Evolutionary conservation across 139 green algal genomes (phyloP), one percentile per base, ranked within the genome.

Genomic region (Chlamydomonas eustigma): DNA sequence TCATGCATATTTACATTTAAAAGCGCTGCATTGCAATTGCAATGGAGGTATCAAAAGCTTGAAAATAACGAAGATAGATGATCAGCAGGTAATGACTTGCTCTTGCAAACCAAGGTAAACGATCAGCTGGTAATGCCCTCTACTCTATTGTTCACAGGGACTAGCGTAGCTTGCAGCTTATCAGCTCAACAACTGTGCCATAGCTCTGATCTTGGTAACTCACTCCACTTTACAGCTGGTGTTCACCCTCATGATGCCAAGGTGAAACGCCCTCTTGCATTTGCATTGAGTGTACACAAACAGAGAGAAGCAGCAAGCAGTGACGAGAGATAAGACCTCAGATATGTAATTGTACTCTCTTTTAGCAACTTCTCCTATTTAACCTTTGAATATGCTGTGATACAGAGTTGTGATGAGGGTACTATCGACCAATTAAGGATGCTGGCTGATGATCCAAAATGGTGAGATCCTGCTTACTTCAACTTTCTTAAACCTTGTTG

Each of bases 241-340:
- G 88, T 93, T 39, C 90, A 95, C 68, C 89, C 88, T 0, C 90
- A 95, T 80, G 84, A 89, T 30, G 90, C 90, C 4, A 95, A 93
- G 86, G 82, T 79, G 37, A 31, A 63, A 12, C 44, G 12, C 18
- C 18, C 12, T 28, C 44, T 58, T 58, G 12, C 44, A 12, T 58
- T 58, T 58, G 12, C 44, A 58, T 58, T 58, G 12, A 58, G 44
- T 58, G 44, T 18, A 58, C 44, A 12, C 44, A 58, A 18, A 12
- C 12, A 58, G 44, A 58, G 12, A 28, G 44, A n/a, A n/a, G n/a
- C n/a, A n/a, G n/a, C n/a, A n/a, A n/a, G n/a, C n/a, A n/a, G n/a
- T n/a, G n/a, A n/a, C n/a, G n/a, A n/a, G n/a, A n/a, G n/a, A n/a
- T n/a, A n/a, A n/a, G n/a, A n/a, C n/a, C n/a, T 18, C 44, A 28